A percentile compares a stretch with the other conserved stretches of the same genome.
These are phyloP conservation scores for Ajuga chamaepitys DNA, from an alignment of 257 asterid genomes.

Conservation along the genomic window DNA sequence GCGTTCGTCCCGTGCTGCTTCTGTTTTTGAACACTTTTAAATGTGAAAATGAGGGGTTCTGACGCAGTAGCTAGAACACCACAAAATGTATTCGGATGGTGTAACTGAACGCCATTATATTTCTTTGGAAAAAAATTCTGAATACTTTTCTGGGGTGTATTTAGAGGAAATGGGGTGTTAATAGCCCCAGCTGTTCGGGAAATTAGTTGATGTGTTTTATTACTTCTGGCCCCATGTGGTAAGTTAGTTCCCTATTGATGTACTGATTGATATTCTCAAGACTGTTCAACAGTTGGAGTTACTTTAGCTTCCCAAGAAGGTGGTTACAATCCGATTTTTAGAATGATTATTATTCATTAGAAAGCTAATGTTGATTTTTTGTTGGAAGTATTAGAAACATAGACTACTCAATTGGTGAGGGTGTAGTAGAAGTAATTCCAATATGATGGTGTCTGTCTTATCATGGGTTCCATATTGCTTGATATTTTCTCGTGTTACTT, in stretches of 20 bases:
- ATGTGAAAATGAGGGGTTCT: neutral
- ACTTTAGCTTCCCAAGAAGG: neutral
- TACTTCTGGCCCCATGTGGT: neutral
- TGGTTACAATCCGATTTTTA: neutral
- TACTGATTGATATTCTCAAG: neutral
- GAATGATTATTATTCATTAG: neutral
- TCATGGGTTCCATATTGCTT: neutral
- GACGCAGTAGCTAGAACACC: neutral
- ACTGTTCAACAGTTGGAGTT: neutral
- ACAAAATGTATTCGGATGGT: neutral
- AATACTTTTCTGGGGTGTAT: no score
- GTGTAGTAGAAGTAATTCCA: neutral
- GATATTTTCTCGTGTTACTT: constrained; percentile 15
- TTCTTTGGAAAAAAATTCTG: neutral
- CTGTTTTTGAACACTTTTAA: neutral
- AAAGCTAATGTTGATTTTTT: neutral
- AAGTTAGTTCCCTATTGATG: neutral
- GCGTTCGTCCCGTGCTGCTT: neutral
- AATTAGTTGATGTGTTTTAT: neutral
- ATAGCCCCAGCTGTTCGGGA: neutral
- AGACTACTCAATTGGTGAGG: neutral
- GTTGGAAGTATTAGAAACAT: neutral
- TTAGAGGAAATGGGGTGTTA: neutral
- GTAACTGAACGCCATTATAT: neutral
- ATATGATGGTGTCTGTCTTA: neutral